A percentile compares a stretch with the other conserved stretches of the same genome.
These are phyloP conservation scores for Mycosphaerella arachidis DNA, from an alignment of 2,329 filamentous ascomycete species.

Conservation along the genomic window DNA sequence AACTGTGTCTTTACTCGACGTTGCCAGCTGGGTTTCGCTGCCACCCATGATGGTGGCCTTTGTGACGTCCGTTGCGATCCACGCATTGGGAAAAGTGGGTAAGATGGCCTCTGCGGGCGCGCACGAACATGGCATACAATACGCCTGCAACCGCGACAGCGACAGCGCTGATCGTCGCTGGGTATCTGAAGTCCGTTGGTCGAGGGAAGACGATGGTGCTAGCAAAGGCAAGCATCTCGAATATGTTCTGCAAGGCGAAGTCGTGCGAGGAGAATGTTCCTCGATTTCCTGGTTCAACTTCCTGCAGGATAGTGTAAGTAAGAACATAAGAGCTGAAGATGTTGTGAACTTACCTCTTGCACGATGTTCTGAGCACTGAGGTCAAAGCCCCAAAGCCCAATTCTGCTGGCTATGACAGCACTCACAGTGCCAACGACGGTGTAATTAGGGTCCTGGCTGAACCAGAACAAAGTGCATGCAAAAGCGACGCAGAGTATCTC, in stretches of 20 bases:
- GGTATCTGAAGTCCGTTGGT: conserved; percentile 60
- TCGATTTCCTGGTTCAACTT: conserved; percentile 43
- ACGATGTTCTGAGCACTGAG: conserved; percentile 44
- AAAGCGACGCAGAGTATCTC: conserved; percentile 55
- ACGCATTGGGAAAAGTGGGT: conserved; percentile 42
- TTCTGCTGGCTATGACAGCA: conserved; percentile 38
- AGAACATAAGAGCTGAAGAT: neutral
- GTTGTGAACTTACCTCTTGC: conserved; percentile 35
- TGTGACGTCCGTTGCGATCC: neutral
- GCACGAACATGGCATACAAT: conserved; percentile 55
- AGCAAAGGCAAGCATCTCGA: conserved; percentile 64
- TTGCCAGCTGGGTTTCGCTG: neutral
- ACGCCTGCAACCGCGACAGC: conserved; percentile 49
- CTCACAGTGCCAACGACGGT: conserved; percentile 32
- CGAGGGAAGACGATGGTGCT: conserved; percentile 61
- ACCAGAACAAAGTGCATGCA: conserved; percentile 34
- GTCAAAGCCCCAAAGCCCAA: conserved; percentile 48
- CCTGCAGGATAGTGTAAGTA: conserved; percentile 12
- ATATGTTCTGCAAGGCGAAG: conserved; percentile 58
- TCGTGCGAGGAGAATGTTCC: conserved; percentile 67
- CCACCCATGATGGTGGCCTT: neutral
- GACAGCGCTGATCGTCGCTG: conserved; percentile 54
- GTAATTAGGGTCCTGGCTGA: conserved; percentile 10
- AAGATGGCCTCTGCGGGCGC: conserved; percentile 56
- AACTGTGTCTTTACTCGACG: neutral